Evolutionary conservation across 2,329 filamentous ascomycete species (phyloP), one percentile per base, ranked within the genome.

Genomic region (Hortaea sp.): DNA sequence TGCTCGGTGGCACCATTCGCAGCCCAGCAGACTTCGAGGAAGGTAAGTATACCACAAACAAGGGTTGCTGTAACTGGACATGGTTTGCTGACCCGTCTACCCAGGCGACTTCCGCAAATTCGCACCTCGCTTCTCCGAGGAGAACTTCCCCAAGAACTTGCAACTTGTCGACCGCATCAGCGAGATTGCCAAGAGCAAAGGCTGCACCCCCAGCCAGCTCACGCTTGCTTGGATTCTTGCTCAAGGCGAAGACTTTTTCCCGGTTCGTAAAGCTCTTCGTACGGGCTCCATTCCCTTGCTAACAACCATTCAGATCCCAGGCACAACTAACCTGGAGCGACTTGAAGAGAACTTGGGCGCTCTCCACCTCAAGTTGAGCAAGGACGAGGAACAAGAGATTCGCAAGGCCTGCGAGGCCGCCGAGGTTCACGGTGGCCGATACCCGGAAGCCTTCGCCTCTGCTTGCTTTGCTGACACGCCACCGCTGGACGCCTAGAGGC

Each of bases 211-310:
- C 0, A 70, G 69, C 1, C 75, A 85, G 57, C 58, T 85, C 30
- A 74, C 77, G 1, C 66, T 84, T 29, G 80, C 80, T 0, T 85
- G 81, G 79, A 54, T 84, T 46, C 55, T 81, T 52, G 72, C 72
- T 4, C 78, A 83, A 54, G 61, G 61, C 10, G 68, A 74, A 2
- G 75, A 81, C 53, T 67, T 84, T 42, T 73, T 79, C 55, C 77
- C 81, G 0, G 84, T 37, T 20, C 20, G 20, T 20, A 20, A 20
- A 37, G 12, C 12, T 37, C 12, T 12, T 12, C 12, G 10, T 77
- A 27, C 41, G 53, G 48, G 20, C 13, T 12, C 2, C 12, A 20
- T 20, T 7, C 12, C 7, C 13, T 44, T 51, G 41, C 53, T 53
- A 29, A 53, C 20, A 29, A 29, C 29, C 7, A n/a, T 20, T n/a